These are phyloP conservation scores for Zymoseptoria tritici DNA, from an alignment of 2,329 filamentous ascomycete genomes.

Conservation along the genomic window DNA sequence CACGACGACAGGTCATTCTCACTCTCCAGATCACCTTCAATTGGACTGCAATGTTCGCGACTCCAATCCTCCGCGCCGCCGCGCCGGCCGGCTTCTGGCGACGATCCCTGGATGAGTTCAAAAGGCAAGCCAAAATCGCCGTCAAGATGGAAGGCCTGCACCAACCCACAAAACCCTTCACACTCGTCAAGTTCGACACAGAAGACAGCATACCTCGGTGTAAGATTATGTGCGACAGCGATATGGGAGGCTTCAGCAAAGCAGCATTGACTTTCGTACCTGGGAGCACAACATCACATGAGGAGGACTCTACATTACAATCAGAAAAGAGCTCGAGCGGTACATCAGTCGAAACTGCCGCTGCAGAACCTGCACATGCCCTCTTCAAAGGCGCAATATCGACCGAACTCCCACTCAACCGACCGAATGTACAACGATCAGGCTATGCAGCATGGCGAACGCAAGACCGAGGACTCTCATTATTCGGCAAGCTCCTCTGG, in stretches of 20 bases:
- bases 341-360: constrained; percentile 32
- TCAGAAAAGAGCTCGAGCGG: background rate
- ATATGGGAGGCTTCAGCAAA: constrained; percentile 79
- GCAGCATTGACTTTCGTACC: constrained; percentile 59
- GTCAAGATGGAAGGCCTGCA: constrained; percentile 63
- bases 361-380: constrained; percentile 57
- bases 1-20: too few species aligned
- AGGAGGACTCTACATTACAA: background rate
- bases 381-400: constrained; percentile 86
- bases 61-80: constrained; percentile 15
- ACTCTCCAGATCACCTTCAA: too few species aligned
- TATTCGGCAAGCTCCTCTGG: constrained; percentile 84
- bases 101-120: constrained; percentile 53
- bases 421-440: constrained; percentile 65
- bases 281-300: background rate
- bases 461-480: constrained; percentile 61
- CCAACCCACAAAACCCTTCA: constrained; percentile 55
- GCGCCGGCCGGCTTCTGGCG: constrained; percentile 45
- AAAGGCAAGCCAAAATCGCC: constrained; percentile 50
- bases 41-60: constrained; percentile 11
- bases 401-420: constrained; percentile 68
- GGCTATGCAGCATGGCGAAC: constrained; percentile 92
- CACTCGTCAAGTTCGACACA: constrained; percentile 56
- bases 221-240: constrained; percentile 76
- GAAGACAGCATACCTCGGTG: constrained; percentile 38